Evolutionary conservation across 2,329 filamentous ascomycete genomes (phyloP).

Genomic region (Huntiella savannae): DNA sequence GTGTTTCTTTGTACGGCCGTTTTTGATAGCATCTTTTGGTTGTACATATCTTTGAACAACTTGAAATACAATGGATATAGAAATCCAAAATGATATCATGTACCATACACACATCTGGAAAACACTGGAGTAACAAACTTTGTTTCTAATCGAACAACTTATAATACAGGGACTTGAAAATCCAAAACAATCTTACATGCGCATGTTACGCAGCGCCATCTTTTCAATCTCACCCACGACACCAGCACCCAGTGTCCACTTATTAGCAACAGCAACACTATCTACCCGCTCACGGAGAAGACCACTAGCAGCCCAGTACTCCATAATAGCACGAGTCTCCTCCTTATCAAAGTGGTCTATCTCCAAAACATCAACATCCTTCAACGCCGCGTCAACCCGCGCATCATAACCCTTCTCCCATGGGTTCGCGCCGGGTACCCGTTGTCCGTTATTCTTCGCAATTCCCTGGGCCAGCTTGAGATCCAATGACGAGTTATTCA

Average conservation of each 20-base stretch:
- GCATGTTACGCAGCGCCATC: slow-evolving; percentile 31
- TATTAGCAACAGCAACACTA: slow-evolving; percentile 53
- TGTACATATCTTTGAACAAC: too few relatives aligned
- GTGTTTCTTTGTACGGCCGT: too few relatives aligned
- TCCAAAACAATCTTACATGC: slow-evolving; percentile 18
- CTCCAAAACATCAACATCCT: slow-evolving; percentile 31
- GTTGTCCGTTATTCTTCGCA: slow-evolving; percentile 22
- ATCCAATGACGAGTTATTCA: slow-evolving; percentile 45
- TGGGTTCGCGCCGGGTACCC: slow-evolving; percentile 28
- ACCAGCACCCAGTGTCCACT: slow-evolving; percentile 67
- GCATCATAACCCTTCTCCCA: slow-evolving; percentile 38
- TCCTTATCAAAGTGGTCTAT: slow-evolving; percentile 51
- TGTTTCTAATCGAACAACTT: background rate
- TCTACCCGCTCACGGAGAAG: slow-evolving; percentile 53
- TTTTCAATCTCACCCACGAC: slow-evolving; percentile 75
- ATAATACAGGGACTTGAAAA: background rate
- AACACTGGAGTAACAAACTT: background rate
- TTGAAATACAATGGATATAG: too few relatives aligned
- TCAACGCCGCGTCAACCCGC: slow-evolving; percentile 33
- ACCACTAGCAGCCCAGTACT: slow-evolving; percentile 84
- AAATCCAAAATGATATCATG: too few relatives aligned
- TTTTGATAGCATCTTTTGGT: too few relatives aligned
- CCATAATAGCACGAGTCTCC: slow-evolving; percentile 65
- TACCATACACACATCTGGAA: background rate
- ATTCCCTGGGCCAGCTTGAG: slow-evolving; percentile 42